Percentiles rank a stretch among this genome's conserved stretches.
Evolutionary conservation across 2,329 filamentous ascomycete genomes (phyloP).

Genomic region (Neofusicoccum parvum): DNA sequence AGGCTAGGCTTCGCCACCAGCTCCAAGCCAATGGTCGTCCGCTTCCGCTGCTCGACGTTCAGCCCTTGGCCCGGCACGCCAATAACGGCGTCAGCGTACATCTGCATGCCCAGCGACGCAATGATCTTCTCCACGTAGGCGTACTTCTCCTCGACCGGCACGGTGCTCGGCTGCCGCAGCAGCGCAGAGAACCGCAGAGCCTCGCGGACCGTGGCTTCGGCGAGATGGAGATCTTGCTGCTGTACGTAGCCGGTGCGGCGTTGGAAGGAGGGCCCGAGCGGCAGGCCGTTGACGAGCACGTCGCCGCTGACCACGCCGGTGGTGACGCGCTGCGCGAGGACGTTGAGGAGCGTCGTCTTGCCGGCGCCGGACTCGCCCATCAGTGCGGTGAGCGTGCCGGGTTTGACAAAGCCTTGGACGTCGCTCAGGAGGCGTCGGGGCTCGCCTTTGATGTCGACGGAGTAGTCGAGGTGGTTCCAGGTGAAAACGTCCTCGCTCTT

Average conservation of each 20-base stretch:
- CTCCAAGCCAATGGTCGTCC: slow-evolving; percentile 72
- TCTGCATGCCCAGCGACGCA: slow-evolving; percentile 66
- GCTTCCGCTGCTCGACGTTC: slow-evolving; percentile 70
- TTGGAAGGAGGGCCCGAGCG: slow-evolving; percentile 38
- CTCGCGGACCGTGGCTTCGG: slow-evolving; percentile 42
- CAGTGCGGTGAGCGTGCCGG: slow-evolving; percentile 55
- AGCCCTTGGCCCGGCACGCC: slow-evolving; percentile 64
- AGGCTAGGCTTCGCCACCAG: slow-evolving; percentile 68
- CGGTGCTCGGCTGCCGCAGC: slow-evolving; percentile 53
- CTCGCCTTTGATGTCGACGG: slow-evolving; percentile 55
- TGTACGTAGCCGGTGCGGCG: slow-evolving; percentile 44
- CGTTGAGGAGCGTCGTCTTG: slow-evolving; percentile 43
- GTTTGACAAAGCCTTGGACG: slow-evolving; percentile 58
- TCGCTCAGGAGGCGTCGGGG: slow-evolving; percentile 56
- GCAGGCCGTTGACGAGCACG: slow-evolving; percentile 43
- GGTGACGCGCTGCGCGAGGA: slow-evolving; percentile 36
- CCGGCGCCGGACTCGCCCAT: slow-evolving; percentile 44
- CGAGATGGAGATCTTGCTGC: slow-evolving; percentile 58
- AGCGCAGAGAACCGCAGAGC: slow-evolving; percentile 38
- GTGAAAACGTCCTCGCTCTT: slow-evolving; percentile 64
- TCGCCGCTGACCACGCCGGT: slow-evolving; percentile 43
- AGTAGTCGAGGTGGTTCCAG: slow-evolving; percentile 55
- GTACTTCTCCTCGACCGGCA: slow-evolving; percentile 60
- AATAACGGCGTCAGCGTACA: slow-evolving; percentile 67
- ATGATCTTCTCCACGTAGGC: slow-evolving; percentile 67